phyloP scores from a whole-genome alignment of 2,329 filamentous ascomycete genomes.

The Neoscytalidium dimidiatum region DNA sequence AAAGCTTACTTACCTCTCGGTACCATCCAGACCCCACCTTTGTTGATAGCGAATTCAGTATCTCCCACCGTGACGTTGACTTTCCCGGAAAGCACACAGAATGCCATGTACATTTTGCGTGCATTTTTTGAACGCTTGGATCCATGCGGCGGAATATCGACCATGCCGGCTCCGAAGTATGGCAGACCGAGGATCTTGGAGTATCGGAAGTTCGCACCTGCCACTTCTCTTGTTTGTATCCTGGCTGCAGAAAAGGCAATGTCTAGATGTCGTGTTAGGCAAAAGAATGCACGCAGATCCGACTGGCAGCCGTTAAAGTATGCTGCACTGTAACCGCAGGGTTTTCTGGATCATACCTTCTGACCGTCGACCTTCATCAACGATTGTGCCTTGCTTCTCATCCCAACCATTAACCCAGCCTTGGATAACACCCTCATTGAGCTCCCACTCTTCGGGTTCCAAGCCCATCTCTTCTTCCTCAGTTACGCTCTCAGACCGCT shows the following conservation, averaged over 20 bases:
- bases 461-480: conserved; percentile 50
- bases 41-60: conserved; percentile 77
- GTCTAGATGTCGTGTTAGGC: conserved; percentile 42
- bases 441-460: conserved; percentile 70
- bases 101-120: conserved; percentile 94
- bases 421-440: conserved; percentile 62
- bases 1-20: conserved; percentile 73
- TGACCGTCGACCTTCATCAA: conserved; percentile 56
- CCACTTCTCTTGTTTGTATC: conserved; percentile 60
- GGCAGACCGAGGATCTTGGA: conserved; percentile 77
- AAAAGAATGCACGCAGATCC: background rate
- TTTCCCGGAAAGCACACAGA: conserved; percentile 83
- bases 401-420: conserved; percentile 68
- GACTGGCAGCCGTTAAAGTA: conserved; percentile 2
- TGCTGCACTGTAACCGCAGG: conserved; percentile 31
- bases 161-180: conserved; percentile 87
- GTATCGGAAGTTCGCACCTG: conserved; percentile 76
- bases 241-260: conserved; percentile 61
- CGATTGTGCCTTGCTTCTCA: conserved; percentile 30
- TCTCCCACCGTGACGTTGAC: conserved; percentile 78
- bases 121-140: conserved; percentile 91
- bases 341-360: conserved; percentile 40
- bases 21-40: conserved; percentile 91
- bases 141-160: conserved; percentile 81
- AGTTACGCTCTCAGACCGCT: conserved; percentile 39